phyloP scores from a whole-genome alignment of 176 grass and related monocot species.

The sorghum (Sorghum bicolor) region Sorghum_bicolor_NCBIv3 NC_012878.2:22366501-22367000 shows the following conservation, averaged over 20 bases:
- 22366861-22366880: constrained; percentile 94
- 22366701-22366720: neutral
- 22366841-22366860: constrained; percentile 86
- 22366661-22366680: constrained; percentile 1
- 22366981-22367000: constrained; percentile 61
- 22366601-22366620: no score
- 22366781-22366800: constrained; percentile 4
- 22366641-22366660: neutral
- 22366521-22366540: no score
- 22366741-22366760: neutral
- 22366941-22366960: constrained; percentile 86
- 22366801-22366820: constrained; percentile 55
- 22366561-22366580: no score
- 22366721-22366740: neutral
- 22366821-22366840: constrained; percentile 90
- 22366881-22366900: constrained; percentile 94
- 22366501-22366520: no score
- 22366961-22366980: constrained; percentile 77
- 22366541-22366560: no score
- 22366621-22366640: neutral
- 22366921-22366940: constrained; percentile 82
- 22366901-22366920: constrained; percentile 71
- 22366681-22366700: neutral
- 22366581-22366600: no score
- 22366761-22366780: neutral